phyloP scores from a whole-genome alignment of 1,284 basidiomycete genomes.

The Rhodotorula sp. region DNA sequence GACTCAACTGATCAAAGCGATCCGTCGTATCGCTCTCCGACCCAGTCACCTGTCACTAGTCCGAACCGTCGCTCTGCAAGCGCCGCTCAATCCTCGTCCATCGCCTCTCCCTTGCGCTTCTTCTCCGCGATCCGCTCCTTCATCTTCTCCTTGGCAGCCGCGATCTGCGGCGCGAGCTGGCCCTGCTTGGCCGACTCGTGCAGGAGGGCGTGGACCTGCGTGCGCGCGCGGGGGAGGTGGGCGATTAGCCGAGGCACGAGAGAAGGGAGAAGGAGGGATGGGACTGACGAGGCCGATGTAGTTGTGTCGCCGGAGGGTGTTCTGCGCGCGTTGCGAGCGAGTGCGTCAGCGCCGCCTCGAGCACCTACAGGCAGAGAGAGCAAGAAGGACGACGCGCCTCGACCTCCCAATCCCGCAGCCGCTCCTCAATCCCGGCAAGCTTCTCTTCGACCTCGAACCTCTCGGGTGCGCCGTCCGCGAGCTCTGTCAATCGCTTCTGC shows the following conservation, averaged over 20 bases:
- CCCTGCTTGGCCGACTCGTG: slow-evolving; percentile 68
- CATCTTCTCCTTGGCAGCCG: slow-evolving; percentile 51
- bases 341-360: slow-evolving; percentile 45
- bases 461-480: background rate
- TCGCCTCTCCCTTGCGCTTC: slow-evolving; percentile 9
- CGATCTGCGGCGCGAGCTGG: slow-evolving; percentile 53
- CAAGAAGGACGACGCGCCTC: slow-evolving; percentile 33
- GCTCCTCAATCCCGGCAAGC: slow-evolving; percentile 63
- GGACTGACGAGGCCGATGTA: slow-evolving; percentile 67
- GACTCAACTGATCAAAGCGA: too few relatives aligned
- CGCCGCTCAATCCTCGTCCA: slow-evolving; percentile 12
- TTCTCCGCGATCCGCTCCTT: slow-evolving; percentile 40
- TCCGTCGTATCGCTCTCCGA: too few relatives aligned
- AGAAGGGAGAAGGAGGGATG: slow-evolving; percentile 49
- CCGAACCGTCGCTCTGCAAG: too few relatives aligned
- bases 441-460: slow-evolving; percentile 7
- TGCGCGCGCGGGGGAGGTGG: background rate
- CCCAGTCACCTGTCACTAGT: too few relatives aligned
- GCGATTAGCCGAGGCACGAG: background rate
- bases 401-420: slow-evolving; percentile 77
- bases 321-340: slow-evolving; percentile 65
- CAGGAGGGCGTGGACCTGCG: slow-evolving; percentile 63
- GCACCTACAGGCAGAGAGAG: too few relatives aligned
- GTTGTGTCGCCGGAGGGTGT: slow-evolving; percentile 76
- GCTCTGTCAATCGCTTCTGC: background rate